Percentiles rank a stretch among this genome's conserved stretches.
Evolutionary conservation across 306 rosid species (phyloP).

Genomic region (Corylus avellana): DNA sequence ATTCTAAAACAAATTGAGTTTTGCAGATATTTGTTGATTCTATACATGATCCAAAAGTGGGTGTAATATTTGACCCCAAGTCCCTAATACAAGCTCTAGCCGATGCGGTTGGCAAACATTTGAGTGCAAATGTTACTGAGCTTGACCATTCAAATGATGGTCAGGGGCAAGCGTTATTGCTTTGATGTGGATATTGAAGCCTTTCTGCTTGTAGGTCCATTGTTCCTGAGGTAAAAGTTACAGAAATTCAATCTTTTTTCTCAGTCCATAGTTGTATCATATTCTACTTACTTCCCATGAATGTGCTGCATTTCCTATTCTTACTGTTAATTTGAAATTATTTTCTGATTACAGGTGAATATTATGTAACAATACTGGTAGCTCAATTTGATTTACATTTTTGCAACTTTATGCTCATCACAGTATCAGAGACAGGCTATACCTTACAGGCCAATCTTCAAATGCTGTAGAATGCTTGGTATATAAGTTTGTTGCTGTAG

Average conservation of each 20-base stretch:
- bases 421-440: neutral
- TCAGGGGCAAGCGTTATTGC: slow-evolving; percentile 20
- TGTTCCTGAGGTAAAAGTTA: slow-evolving; percentile 28
- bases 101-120: slow-evolving; percentile 48
- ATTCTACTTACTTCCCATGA: neutral
- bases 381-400: neutral
- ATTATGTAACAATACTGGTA: neutral
- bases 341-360: neutral
- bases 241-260: slow-evolving; percentile 3
- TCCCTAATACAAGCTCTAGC: slow-evolving; percentile 70
- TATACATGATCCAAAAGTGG: slow-evolving; percentile 68
- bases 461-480: neutral
- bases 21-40: slow-evolving; percentile 76
- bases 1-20: slow-evolving; percentile 9
- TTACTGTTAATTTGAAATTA: neutral
- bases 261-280: neutral
- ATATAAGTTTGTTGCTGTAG: neutral
- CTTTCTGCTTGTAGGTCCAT: slow-evolving; percentile 17
- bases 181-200: slow-evolving; percentile 19
- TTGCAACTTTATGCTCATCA: neutral
- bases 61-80: slow-evolving; percentile 71
- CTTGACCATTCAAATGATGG: slow-evolving; percentile 20
- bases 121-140: slow-evolving; percentile 33
- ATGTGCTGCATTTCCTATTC: neutral
- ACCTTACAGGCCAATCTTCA: neutral